Conservation (phyloP, 768 basidiomycete species). For the Pilatotrama ljubarskyi region DNA sequence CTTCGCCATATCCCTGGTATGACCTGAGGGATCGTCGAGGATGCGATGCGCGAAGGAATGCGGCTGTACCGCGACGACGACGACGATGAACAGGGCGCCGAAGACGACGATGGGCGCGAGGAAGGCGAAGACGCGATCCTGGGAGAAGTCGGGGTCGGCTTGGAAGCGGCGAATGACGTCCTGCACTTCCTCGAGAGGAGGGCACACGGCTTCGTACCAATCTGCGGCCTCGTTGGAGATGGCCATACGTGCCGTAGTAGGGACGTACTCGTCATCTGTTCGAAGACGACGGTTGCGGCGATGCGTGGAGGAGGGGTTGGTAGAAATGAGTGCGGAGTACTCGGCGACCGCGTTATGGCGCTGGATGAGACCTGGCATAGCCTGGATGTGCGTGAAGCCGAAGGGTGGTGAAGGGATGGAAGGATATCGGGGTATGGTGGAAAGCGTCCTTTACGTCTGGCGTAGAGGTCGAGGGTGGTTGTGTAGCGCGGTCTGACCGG, state of each 20-base stretch:
- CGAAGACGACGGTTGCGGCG: background rate
- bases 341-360: slow-evolving; percentile 11
- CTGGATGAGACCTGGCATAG: slow-evolving; percentile 17
- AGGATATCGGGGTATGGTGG: too few species aligned
- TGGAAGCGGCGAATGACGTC: slow-evolving; percentile 11
- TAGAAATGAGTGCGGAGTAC: slow-evolving; percentile 12
- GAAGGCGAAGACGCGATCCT: slow-evolving; percentile 16
- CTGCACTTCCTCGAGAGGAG: slow-evolving; percentile 15
- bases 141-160: slow-evolving; percentile 12
- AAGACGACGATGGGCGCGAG: slow-evolving; percentile 17
- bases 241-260: background rate
- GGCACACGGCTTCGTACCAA: slow-evolving; percentile 17
- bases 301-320: background rate
- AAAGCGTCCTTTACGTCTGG: too few species aligned
- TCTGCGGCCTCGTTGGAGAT: slow-evolving; percentile 9
- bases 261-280: background rate
- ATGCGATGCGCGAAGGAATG: slow-evolving; percentile 18
- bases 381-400: too few species aligned
- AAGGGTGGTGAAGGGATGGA: background rate
- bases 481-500: too few species aligned
- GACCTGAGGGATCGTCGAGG: background rate
- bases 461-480: too few species aligned
- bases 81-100: slow-evolving; percentile 10
- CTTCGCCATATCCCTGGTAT: background rate
- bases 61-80: slow-evolving; percentile 14